phyloP scores from a whole-genome alignment of 768 basidiomycete species.

The Collybia mongolica region DNA sequence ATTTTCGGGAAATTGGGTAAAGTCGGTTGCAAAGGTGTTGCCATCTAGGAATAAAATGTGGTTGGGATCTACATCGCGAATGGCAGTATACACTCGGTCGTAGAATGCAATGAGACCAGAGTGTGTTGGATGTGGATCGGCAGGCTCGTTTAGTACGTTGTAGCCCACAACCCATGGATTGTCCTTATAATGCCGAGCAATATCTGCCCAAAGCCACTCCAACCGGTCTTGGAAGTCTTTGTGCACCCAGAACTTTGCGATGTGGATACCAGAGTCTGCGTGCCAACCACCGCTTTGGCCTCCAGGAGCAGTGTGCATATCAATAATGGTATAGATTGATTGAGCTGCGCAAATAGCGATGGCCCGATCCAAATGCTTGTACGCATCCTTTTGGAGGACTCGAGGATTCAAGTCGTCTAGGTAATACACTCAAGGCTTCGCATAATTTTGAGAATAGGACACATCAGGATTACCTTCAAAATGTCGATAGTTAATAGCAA shows the following conservation, averaged over 20 bases:
- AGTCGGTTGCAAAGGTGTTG: conserved; percentile 82
- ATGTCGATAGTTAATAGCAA: conserved; percentile 74
- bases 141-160: conserved; percentile 82
- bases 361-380: conserved; percentile 80
- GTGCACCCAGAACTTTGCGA: conserved; percentile 76
- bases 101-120: not conserved
- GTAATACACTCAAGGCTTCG: not conserved
- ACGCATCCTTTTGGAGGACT: conserved; percentile 69
- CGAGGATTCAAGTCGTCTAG: conserved; percentile 75
- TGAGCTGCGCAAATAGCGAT: conserved; percentile 72
- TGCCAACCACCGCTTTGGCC: conserved; percentile 83
- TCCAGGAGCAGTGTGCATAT: conserved; percentile 74
- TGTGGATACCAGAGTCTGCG: conserved; percentile 68
- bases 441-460: not conserved
- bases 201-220: conserved; percentile 74
- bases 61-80: conserved; percentile 65
- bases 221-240: conserved; percentile 82
- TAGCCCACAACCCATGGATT: conserved; percentile 85
- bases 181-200: conserved; percentile 71
- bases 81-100: conserved; percentile 65
- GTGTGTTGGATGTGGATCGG: conserved; percentile 42
- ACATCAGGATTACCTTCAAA: conserved; percentile 51
- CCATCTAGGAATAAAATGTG: conserved; percentile 82
- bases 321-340: conserved; percentile 77
- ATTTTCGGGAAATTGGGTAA: conserved; percentile 64